phyloP scores from a whole-genome alignment of 2,329 filamentous ascomycete genomes.

The Fusarium sp. region DNA sequence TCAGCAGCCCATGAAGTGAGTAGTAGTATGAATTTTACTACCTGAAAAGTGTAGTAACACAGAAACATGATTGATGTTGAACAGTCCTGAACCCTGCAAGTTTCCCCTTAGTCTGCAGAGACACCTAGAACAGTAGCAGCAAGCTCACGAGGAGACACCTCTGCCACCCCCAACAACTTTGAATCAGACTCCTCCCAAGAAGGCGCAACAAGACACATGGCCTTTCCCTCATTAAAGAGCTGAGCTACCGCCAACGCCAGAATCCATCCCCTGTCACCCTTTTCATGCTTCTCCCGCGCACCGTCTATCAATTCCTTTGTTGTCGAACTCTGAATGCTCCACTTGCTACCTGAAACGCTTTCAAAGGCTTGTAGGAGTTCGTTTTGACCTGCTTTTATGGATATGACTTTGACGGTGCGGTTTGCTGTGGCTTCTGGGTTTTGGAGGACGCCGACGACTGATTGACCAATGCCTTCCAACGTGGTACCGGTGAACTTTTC shows the following conservation, averaged over 20 bases:
- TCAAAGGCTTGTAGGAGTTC: slow-evolving; percentile 19
- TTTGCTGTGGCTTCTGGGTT: slow-evolving; percentile 23
- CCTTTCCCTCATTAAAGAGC: slow-evolving; percentile 10
- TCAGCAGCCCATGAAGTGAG: neutral
- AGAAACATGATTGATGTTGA: no score
- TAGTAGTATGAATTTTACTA: no score
- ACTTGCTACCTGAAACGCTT: neutral
- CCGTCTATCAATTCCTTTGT: slow-evolving; percentile 16
- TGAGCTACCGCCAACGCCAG: slow-evolving; percentile 30
- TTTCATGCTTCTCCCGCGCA: slow-evolving; percentile 14
- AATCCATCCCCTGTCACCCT: slow-evolving; percentile 17
- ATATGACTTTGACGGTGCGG: slow-evolving; percentile 18
- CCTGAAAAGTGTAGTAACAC: no score
- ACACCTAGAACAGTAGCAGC: slow-evolving; percentile 1
- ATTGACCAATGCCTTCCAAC: slow-evolving; percentile 24
- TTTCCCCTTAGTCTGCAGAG: neutral
- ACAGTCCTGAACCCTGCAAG: no score
- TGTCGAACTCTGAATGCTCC: slow-evolving; percentile 4
- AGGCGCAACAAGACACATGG: slow-evolving; percentile 10
- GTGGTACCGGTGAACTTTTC: slow-evolving; percentile 29
- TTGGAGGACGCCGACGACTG: slow-evolving; percentile 26
- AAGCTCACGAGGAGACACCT: slow-evolving; percentile 6
- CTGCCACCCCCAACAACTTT: neutral
- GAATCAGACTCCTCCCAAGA: slow-evolving; percentile 29
- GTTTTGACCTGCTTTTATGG: slow-evolving; percentile 30